A percentile compares a stretch with the other conserved stretches of the same genome.
These are phyloP conservation scores for Penicillium sp. DNA, from an alignment of 2,329 filamentous ascomycete species.

Conservation along the genomic window DNA sequence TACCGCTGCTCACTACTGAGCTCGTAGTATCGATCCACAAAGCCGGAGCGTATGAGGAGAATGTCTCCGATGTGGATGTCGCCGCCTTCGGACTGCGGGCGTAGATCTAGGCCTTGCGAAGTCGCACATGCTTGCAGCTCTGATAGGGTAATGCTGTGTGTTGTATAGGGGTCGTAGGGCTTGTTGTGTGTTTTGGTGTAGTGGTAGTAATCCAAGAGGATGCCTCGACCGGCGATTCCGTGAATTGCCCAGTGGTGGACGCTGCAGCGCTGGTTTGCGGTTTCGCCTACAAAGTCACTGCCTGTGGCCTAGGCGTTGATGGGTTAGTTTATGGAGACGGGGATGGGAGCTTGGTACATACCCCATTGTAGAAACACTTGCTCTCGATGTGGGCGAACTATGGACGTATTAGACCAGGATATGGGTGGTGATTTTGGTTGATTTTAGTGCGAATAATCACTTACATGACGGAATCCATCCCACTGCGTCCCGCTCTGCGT, in stretches of 20 bases:
- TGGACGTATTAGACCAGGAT: background rate
- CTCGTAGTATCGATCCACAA: slow-evolving; percentile 57
- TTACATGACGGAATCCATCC: slow-evolving; percentile 51
- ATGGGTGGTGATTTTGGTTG: background rate
- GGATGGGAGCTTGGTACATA: slow-evolving; percentile 13
- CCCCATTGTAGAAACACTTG: slow-evolving; percentile 43
- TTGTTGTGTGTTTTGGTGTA: slow-evolving; percentile 54
- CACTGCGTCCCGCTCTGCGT: slow-evolving; percentile 51
- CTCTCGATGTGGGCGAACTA: slow-evolving; percentile 41
- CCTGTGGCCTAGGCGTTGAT: slow-evolving; percentile 29
- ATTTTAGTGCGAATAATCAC: slow-evolving; percentile 1
- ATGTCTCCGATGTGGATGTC: slow-evolving; percentile 62
- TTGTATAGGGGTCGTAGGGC: slow-evolving; percentile 52
- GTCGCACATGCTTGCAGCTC: slow-evolving; percentile 60
- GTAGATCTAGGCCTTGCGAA: slow-evolving; percentile 62
- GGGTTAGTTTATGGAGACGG: background rate
- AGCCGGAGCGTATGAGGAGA: slow-evolving; percentile 63
- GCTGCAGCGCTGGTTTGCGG: slow-evolving; percentile 40
- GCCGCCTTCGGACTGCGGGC: slow-evolving; percentile 52
- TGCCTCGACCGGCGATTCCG: slow-evolving; percentile 43
- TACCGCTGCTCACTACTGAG: slow-evolving; percentile 39
- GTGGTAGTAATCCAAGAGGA: slow-evolving; percentile 44
- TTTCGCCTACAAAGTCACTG: slow-evolving; percentile 35
- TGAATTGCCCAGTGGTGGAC: slow-evolving; percentile 44
- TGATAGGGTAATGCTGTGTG: slow-evolving; percentile 53